Base-by-base conservation (phyloP, 2,329 filamentous ascomycete species). In the Pseudovirgaria hyperparasitica region DNA sequence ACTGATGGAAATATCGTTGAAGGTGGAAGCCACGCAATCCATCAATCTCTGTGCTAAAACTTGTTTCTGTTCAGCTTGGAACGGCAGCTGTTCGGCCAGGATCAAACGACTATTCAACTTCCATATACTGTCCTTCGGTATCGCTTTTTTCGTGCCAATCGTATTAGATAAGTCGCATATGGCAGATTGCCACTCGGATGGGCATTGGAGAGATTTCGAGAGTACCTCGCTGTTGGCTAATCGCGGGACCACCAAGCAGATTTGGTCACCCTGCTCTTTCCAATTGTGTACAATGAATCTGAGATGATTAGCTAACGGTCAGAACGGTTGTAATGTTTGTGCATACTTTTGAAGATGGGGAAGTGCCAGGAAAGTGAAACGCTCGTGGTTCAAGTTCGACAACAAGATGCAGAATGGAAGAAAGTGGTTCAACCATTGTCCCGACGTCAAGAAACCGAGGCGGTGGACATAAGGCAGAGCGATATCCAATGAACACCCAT, bases 321-420 rank as follows among this genome's bases (percentile, higher is more conserved):
- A 41, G 50, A 13, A 18, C 18, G 19, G 9, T 10, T 19, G 2
- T 13, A 4, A 19, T n/a, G 5, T 20, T 23, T 6, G 4, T 5
- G 30, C 37, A 25, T 56, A 82, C 70, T 72, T 82, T 50, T 92
- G 82, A 40, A 96, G 85, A 31, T 81, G 75, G 19, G 73, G 76
- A 6, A 86, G 63, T 17, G 92, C 67, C n/a, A 94, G 61, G 36
- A 72, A 76, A 28, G 74, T 70, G 46, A 96, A 98, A 20, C 81
- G 70, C 28, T 76, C 70, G 2, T 67, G 49, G 23, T 85, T 76
- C 19, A 92, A 62, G 28, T 82, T 70, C 1, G 82, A 76, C 39
- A 90, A 76, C 27, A 82, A 76, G 9, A 77, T 76, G 53, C 84
- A 94, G 52, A 96, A 93, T 0, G 75, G 68, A 22, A 96, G 67